These are phyloP conservation scores for Mortierella polycephala DNA, from an alignment of 371 early-diverging fungal species.

Conservation along the genomic window DNA sequence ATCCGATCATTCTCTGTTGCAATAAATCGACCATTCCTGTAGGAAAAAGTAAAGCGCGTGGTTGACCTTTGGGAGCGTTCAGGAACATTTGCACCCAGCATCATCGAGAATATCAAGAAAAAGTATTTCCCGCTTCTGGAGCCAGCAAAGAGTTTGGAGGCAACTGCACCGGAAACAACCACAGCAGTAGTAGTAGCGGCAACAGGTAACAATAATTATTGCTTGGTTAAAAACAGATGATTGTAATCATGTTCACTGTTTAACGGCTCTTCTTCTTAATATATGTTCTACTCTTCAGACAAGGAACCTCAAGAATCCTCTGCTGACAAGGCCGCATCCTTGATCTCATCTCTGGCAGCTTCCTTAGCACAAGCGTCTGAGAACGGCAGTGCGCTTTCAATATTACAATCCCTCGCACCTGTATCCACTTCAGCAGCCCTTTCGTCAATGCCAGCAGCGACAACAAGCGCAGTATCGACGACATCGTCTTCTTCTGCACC, in stretches of 20 bases:
- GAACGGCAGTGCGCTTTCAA: conserved; percentile 12
- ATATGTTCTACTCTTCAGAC: background rate
- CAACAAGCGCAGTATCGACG: background rate
- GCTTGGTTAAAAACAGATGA: background rate
- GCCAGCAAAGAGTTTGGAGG: conserved; percentile 16
- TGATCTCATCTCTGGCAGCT: conserved; percentile 37
- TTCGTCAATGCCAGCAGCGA: conserved; percentile 1
- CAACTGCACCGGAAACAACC: conserved; percentile 4
- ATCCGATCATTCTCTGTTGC: background rate
- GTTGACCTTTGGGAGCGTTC: conserved; percentile 66
- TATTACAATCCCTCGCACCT: background rate
- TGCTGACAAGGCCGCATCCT: conserved; percentile 19
- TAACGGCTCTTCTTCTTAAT: background rate
- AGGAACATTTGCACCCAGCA: conserved; percentile 57
- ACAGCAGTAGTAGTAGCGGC: background rate
- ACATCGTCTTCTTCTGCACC: background rate
- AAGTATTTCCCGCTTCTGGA: conserved; percentile 47
- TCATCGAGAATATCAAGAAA: conserved; percentile 54
- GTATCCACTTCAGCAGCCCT: conserved; percentile 10
- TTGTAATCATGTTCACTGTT: background rate
- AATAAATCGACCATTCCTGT: conserved; percentile 11
- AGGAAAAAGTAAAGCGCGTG: conserved; percentile 74
- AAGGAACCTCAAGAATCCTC: conserved; percentile 4
- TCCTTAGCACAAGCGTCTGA: conserved; percentile 27
- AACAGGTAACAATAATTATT: conserved; percentile 7